phyloP scores from a whole-genome alignment of 768 basidiomycete species.

The Mycena pura region DNA sequence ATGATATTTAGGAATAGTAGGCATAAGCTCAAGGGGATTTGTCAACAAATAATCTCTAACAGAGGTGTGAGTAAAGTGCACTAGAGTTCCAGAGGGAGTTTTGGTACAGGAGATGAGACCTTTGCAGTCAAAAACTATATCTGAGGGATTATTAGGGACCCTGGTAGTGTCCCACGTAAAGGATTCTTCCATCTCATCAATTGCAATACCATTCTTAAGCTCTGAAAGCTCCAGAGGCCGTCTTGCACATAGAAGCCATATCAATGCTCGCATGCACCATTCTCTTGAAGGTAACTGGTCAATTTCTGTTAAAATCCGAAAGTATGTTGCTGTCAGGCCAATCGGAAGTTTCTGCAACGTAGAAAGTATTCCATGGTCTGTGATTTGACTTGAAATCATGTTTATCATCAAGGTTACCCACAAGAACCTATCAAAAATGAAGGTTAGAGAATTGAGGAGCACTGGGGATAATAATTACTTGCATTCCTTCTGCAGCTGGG shows the following conservation, averaged over 20 bases:
- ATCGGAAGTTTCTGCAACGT: slow-evolving; percentile 13
- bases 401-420: slow-evolving; percentile 24
- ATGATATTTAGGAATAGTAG: slow-evolving; percentile 15
- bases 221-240: slow-evolving; percentile 16
- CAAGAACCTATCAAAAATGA: slow-evolving; percentile 5
- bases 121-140: slow-evolving; percentile 16
- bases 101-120: slow-evolving; percentile 11
- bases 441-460: neutral
- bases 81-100: neutral
- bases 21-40: neutral
- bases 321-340: slow-evolving; percentile 20
- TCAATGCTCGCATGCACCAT: slow-evolving; percentile 16
- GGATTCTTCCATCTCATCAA: slow-evolving; percentile 14
- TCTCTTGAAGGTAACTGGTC: slow-evolving; percentile 1
- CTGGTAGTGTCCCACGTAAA: slow-evolving; percentile 7
- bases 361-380: slow-evolving; percentile 6
- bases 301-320: slow-evolving; percentile 13
- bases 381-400: slow-evolving; percentile 12
- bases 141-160: slow-evolving; percentile 9
- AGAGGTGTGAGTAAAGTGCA: slow-evolving; percentile 17
- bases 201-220: slow-evolving; percentile 11
- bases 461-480: neutral
- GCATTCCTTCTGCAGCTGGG: slow-evolving; percentile 20
- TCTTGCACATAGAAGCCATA: slow-evolving; percentile 15
- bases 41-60: slow-evolving; percentile 15